Evolutionary conservation across 2,329 filamentous ascomycete genomes (phyloP).

Genomic region (Parastagonospora nodorum): DNA sequence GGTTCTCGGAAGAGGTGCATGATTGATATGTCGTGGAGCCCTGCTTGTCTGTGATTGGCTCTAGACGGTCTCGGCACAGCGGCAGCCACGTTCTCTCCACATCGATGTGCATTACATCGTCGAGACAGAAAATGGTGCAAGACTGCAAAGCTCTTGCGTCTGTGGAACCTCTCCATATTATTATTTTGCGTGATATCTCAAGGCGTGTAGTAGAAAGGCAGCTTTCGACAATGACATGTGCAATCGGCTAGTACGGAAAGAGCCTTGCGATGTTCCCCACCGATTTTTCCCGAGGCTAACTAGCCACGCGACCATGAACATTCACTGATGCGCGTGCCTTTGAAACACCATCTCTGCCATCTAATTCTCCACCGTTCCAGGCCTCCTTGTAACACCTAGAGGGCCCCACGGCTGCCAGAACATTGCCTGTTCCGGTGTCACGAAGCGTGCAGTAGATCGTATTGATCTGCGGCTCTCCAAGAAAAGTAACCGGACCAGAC

Average conservation of each 20-base stretch:
- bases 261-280: slow-evolving; percentile 8
- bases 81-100: slow-evolving; percentile 16
- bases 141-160: no score
- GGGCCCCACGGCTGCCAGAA: slow-evolving; percentile 28
- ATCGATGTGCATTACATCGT: background rate
- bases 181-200: no score
- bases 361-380: slow-evolving; percentile 18
- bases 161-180: no score
- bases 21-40: slow-evolving; percentile 25
- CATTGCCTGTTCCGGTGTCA: slow-evolving; percentile 25
- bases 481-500: slow-evolving; percentile 35
- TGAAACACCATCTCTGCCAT: slow-evolving; percentile 26
- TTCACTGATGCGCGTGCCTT: slow-evolving; percentile 32
- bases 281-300: slow-evolving; percentile 28
- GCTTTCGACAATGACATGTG: no score
- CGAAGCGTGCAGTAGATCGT: slow-evolving; percentile 31
- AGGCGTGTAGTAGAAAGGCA: no score
- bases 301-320: slow-evolving; percentile 35
- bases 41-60: slow-evolving; percentile 24
- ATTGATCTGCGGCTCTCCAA: slow-evolving; percentile 29
- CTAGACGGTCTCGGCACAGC: slow-evolving; percentile 18
- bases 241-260: no score
- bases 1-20: slow-evolving; percentile 41
- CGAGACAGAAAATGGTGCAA: no score
- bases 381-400: slow-evolving; percentile 33